A percentile compares a stretch with the other conserved stretches of the same genome.
Evolutionary conservation across 2,329 filamentous ascomycete genomes (phyloP).

Genomic region (Botrytis squamosa): DNA sequence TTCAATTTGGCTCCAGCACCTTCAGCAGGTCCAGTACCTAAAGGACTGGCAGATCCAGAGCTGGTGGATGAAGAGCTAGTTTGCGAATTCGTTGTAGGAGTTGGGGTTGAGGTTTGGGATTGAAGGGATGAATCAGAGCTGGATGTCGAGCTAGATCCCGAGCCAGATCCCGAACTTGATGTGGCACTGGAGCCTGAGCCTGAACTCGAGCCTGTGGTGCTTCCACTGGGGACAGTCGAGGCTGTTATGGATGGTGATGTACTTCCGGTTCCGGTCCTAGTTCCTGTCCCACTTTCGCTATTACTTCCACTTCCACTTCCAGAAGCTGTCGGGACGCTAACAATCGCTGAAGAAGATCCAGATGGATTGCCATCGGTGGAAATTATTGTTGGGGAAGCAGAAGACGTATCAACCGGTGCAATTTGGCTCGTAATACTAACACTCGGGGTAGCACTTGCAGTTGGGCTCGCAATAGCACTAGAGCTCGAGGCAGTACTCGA

Average conservation of each 20-base stretch:
- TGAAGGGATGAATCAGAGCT: neutral
- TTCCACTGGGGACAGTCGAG: neutral
- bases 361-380: neutral
- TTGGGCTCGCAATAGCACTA: neutral
- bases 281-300: neutral
- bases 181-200: neutral
- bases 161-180: neutral
- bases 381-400: neutral
- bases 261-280: neutral
- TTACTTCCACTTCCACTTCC: no score
- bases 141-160: neutral
- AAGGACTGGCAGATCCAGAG: neutral
- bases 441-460: neutral
- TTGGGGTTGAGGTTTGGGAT: neutral
- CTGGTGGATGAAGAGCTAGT: neutral
- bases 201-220: neutral
- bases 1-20: neutral
- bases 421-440: slow-evolving; percentile 17
- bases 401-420: neutral
- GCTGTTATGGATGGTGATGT: neutral
- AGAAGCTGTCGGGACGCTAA: neutral
- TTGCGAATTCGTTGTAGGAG: neutral
- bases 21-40: neutral
- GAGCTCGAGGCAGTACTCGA: neutral
- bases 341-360: neutral